Evolutionary conservation across 371 early-diverging fungal species (phyloP), one percentile per base, ranked within the genome.

Genomic region (Thermomucor indicae-seudaticae): DNA sequence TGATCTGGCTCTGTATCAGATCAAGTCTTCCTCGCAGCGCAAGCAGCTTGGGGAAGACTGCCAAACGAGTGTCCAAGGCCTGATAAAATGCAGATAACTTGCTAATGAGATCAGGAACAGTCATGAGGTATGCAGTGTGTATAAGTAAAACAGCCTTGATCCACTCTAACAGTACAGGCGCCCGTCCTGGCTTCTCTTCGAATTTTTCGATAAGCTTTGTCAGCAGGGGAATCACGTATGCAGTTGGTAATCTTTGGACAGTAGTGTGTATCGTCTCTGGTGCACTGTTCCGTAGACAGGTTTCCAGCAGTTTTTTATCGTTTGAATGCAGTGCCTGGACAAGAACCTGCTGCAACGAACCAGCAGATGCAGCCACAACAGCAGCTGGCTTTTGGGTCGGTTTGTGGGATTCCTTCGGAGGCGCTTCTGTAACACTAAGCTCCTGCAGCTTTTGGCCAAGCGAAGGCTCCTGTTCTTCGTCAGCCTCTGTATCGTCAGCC

Each of bases 1-100:
- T 76, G 37, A 87, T 81, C 66, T 90, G 91, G 40, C 70, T 73
- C 58, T 83, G 75, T 2, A 89, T 81, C 61, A 92, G 60, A 51
- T 92, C 92, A 22, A 92, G 69, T 20, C 91, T 80, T n/a, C 92
- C 92, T 34, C 75, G 65, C 38, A 92, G 63, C 45, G 79, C 74
- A 24, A 84, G 60, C 43, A 92, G 62, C 51, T 84, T 83, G 11
- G 77, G 70, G 57, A 83, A 84, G 12, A 78, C 79, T 12, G 61
- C 55, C 2, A 79, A 66, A 46, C 90, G 84, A 0, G 79, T 53
- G 54, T 86, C 86, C 17, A 92, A 55, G 4, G 85, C 81, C 54
- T 81, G 81, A 64, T 92, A 86, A 52, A 92, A 81, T 48, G 72
- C 64, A 12, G 83, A 70, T 12, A 92, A 67, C 52, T 82, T 80